A percentile compares a stretch with the other conserved stretches of the same genome.
phyloP scores from a whole-genome alignment of 2,329 filamentous ascomycete genomes.

The Parasarocladium wereldwijsianum region DNA sequence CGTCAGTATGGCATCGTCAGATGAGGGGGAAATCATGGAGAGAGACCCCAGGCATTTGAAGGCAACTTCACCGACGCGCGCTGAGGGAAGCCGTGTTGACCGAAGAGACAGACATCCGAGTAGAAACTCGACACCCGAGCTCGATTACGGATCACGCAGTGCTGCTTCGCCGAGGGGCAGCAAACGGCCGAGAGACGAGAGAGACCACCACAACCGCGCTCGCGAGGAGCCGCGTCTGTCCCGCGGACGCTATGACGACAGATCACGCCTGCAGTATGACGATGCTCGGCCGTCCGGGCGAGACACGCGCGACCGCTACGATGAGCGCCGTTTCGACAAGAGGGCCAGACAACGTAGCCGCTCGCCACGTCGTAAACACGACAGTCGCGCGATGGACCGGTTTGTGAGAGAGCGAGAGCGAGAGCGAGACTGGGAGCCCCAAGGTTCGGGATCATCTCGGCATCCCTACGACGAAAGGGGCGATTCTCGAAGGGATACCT shows the following conservation, averaged over 20 bases:
- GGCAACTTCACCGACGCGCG: constrained; percentile 74
- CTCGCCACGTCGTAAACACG: constrained; percentile 27
- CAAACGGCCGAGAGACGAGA: constrained; percentile 53
- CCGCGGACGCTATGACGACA: constrained; percentile 48
- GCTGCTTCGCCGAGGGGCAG: constrained; percentile 48
- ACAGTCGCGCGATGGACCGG: constrained; percentile 18
- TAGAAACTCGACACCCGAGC: constrained; percentile 43
- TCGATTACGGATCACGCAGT: constrained; percentile 29
- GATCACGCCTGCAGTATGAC: constrained; percentile 35
- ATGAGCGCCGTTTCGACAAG: constrained; percentile 40
- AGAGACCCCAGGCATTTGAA: constrained; percentile 50
- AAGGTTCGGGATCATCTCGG: too few species aligned
- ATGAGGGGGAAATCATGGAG: constrained; percentile 79
- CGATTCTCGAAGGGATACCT: too few species aligned
- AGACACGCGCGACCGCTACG: constrained; percentile 27
- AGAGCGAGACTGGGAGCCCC: constrained; percentile 10
- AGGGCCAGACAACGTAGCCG: constrained; percentile 39
- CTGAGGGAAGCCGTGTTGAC: constrained; percentile 79
- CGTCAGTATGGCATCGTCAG: constrained; percentile 44
- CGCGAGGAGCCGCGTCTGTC: constrained; percentile 42
- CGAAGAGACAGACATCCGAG: constrained; percentile 68
- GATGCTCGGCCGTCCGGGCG: constrained; percentile 31
- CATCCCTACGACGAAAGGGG: too few species aligned
- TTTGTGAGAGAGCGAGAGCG: constrained; percentile 16
- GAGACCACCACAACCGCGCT: constrained; percentile 37